Evolutionary conservation across 768 basidiomycete genomes (phyloP), one percentile per base, ranked within the genome.

Genomic region (Xanthoconium stramineum): DNA sequence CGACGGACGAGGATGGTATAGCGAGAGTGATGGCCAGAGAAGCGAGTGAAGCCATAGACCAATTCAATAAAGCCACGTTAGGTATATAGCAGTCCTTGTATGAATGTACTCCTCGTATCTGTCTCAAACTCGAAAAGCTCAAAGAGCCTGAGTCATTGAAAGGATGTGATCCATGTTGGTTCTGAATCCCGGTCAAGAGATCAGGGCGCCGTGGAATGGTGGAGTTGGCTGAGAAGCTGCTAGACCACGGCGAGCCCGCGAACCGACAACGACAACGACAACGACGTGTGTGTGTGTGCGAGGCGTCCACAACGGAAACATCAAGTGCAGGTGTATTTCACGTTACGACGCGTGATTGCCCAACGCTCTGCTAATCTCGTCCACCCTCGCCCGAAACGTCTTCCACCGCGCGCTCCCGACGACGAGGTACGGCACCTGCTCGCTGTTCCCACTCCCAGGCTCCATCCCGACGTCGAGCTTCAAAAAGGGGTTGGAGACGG

Each of bases 401-500:
- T 82, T 84, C 84, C 88, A 92, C 65, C 83, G 83, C 15, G 80
- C 64, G 51, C 78, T 81, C 55, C 86, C 87, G 17, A 84, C 83
- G 30, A 76, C 72, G 38, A 89, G 76, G 49, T 84, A 77, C 11
- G 80, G 77, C 1, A 77, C 72, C 43, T 80, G 80, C 59, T 89
- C 88, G 58, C 70, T 72, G 42, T 80, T 80, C 59, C 89, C 88
- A 58, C 70, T 72, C 10, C 68, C 68, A 7, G 71, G 70, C 38
- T 85, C 84, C 1, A 72, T 63, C 3, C 80, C 68, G 19, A 75
- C 71, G 58, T 83, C 77, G n/a, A 89, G 75, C 56, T 80, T 85
- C 50, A 94, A 76, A 74, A 96, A 94, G 3, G 94, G 94, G 63
- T 95, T 94, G 40, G 90, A 87, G 47, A 91, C 80, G 24, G 93